Conservation (phyloP, 2,329 filamentous ascomycete species). For the Bisporella sp. region DNA sequence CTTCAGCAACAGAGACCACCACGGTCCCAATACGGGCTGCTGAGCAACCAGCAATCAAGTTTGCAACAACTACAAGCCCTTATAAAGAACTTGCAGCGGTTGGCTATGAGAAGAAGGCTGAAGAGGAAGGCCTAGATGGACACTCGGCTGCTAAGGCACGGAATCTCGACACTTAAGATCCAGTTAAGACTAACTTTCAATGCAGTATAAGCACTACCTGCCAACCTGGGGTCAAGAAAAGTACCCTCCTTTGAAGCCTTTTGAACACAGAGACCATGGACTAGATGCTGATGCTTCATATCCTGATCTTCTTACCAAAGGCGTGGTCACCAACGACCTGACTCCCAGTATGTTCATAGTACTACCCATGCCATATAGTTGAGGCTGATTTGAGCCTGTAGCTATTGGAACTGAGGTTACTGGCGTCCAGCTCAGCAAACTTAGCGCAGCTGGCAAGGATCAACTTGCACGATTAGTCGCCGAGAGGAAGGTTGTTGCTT, state of each 20-base stretch:
- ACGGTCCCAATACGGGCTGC: constrained; percentile 11
- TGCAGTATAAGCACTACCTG: constrained; percentile 63
- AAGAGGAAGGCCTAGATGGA: constrained; percentile 23
- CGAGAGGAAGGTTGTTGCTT: constrained; percentile 71
- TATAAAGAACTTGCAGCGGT: constrained; percentile 26
- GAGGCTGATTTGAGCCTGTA: no score
- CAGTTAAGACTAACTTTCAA: neutral
- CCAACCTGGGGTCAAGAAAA: constrained; percentile 59
- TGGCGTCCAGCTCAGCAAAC: constrained; percentile 63
- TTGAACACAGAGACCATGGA: constrained; percentile 69
- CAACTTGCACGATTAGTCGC: constrained; percentile 71
- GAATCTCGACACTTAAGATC: neutral
- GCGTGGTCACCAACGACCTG: constrained; percentile 49
- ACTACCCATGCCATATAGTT: no score
- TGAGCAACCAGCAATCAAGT: constrained; percentile 10
- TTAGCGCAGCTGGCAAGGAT: constrained; percentile 64
- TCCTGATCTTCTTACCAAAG: constrained; percentile 55
- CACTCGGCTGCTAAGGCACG: constrained; percentile 22
- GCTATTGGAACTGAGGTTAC: constrained; percentile 67
- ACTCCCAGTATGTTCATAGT: constrained; percentile 40
- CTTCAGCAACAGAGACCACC: constrained; percentile 22
- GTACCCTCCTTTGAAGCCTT: constrained; percentile 60
- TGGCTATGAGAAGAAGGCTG: constrained; percentile 22
- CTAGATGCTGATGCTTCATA: constrained; percentile 65
- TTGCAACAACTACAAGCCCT: constrained; percentile 17